A percentile compares a stretch with the other conserved stretches of the same genome.
These are phyloP conservation scores for Wickerhamiella spandovensis DNA, from an alignment of 805 yeast species.

Conservation along the genomic window DNA sequence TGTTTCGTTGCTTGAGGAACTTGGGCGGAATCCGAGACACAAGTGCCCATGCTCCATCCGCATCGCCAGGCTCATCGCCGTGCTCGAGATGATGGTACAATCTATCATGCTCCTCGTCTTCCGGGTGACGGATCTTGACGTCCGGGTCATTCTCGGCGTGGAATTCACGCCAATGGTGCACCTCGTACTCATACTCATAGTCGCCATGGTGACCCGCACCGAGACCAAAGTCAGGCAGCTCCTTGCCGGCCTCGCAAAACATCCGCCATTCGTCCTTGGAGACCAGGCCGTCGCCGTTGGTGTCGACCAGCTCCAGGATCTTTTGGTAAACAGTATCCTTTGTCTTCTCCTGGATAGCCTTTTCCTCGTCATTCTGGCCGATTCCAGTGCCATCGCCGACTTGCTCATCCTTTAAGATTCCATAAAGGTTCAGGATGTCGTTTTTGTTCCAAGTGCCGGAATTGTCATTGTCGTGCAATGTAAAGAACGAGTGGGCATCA, in stretches of 20 bases:
- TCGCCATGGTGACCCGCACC: constrained; percentile 94
- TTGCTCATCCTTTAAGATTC: constrained; percentile 53
- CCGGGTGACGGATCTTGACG: constrained; percentile 65
- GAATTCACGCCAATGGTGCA: constrained; percentile 78
- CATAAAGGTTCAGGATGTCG: constrained; percentile 74
- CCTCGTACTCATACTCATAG: constrained; percentile 85
- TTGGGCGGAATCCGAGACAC: constrained; percentile 16
- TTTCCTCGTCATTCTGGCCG: constrained; percentile 59
- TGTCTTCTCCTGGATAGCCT: constrained; percentile 41
- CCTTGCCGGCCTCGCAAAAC: constrained; percentile 48
- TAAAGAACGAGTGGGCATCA: constrained; percentile 66
- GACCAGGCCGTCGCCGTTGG: constrained; percentile 50
- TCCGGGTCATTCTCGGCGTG: constrained; percentile 62
- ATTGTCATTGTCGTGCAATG: constrained; percentile 51
- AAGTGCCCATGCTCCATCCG: constrained; percentile 17
- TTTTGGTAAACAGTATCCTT: constrained; percentile 39
- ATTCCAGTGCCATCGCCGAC: constrained; percentile 86
- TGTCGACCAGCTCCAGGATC: constrained; percentile 50
- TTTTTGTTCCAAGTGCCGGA: constrained; percentile 43
- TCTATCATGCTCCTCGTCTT: constrained; percentile 77
- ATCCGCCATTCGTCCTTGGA: constrained; percentile 56
- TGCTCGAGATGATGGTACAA: constrained; percentile 78
- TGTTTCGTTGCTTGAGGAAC: constrained; percentile 10
- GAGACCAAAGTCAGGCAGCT: constrained; percentile 80
- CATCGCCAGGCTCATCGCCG: constrained; percentile 35